A percentile compares a stretch with the other conserved stretches of the same genome.
Evolutionary conservation across 2,329 filamentous ascomycete genomes (phyloP).

Genomic region (Macrophomina pseudophaseolina): DNA sequence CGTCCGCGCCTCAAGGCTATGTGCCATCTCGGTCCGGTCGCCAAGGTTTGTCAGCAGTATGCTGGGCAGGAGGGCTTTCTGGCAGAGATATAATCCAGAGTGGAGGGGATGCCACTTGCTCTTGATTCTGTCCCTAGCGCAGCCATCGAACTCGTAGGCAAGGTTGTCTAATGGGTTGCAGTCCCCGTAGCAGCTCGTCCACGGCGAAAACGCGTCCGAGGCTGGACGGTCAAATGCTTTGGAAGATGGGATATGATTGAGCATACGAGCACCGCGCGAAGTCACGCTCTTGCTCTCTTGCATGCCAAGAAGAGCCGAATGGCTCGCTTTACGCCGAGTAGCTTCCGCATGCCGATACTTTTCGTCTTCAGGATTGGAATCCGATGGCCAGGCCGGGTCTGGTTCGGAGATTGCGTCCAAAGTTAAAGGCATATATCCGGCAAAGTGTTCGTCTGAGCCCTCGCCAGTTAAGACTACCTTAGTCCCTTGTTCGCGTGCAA

Average conservation of each 20-base stretch:
- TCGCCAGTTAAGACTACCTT: constrained; percentile 59
- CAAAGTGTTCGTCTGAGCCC: constrained; percentile 58
- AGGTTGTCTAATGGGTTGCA: neutral
- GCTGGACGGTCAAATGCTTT: neutral
- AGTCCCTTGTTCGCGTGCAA: constrained; percentile 50
- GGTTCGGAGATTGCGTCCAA: constrained; percentile 54
- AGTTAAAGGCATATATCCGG: constrained; percentile 53
- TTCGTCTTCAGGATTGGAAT: neutral
- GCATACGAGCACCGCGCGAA: neutral
- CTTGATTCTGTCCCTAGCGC: neutral
- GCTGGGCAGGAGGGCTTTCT: neutral
- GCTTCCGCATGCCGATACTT: neutral
- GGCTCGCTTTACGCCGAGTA: neutral
- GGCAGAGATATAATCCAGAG: constrained; percentile 3
- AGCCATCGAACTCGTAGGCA: neutral
- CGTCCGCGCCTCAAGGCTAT: constrained; percentile 47
- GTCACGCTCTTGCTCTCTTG: neutral
- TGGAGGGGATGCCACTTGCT: constrained; percentile 3
- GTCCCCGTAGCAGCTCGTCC: neutral
- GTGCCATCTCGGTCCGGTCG: constrained; percentile 54
- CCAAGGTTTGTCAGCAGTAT: constrained; percentile 49
- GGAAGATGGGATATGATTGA: neutral
- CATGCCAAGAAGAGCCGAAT: neutral
- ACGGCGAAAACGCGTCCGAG: neutral
- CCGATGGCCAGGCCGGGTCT: constrained; percentile 37